phyloP scores from a whole-genome alignment of 176 grass and related monocot genomes.

The Aegilops umbellulata region DNA sequence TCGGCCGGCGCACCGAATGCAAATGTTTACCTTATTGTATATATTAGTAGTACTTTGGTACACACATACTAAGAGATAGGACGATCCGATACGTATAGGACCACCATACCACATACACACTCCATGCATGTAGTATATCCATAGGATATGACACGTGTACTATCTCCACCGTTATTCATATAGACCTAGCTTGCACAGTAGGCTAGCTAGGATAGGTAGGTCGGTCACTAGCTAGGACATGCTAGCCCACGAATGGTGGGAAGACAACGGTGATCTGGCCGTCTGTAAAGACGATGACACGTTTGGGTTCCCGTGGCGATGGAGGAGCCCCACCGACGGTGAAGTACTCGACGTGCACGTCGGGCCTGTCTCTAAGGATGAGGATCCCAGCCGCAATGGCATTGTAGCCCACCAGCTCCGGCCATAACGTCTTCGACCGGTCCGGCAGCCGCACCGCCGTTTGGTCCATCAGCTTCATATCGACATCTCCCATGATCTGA shows the following conservation, averaged over 20 bases:
- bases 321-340: background rate
- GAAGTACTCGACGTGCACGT: background rate
- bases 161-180: background rate
- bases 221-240: background rate
- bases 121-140: background rate
- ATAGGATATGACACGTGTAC: too few species aligned
- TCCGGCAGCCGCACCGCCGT: background rate
- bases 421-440: background rate
- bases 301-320: background rate
- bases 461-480: too few species aligned
- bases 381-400: background rate
- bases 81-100: background rate
- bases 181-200: too few species aligned
- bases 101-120: too few species aligned
- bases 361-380: background rate
- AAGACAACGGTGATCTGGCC: background rate
- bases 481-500: too few species aligned
- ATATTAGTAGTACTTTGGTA: background rate
- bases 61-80: background rate
- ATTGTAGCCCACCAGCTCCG: constrained; percentile 15
- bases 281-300: background rate
- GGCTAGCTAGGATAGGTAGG: background rate
- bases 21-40: too few species aligned
- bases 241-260: constrained; percentile 15
- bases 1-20: too few species aligned